These are phyloP conservation scores for Raphanus hybrid DNA, from an alignment of 441 rosid species.

Conservation along the genomic window DNA sequence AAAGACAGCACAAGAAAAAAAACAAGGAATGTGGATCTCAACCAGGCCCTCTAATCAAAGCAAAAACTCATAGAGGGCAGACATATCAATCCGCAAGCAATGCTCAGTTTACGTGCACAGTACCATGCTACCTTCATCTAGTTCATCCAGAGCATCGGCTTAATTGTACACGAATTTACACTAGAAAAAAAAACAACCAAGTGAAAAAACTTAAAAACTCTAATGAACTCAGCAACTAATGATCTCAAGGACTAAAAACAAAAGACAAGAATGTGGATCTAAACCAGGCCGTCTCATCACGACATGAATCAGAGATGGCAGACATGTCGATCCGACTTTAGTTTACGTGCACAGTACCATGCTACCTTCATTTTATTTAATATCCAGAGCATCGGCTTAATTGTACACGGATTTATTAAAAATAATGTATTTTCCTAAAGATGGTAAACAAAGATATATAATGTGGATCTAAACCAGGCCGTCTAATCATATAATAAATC, in stretches of 20 bases:
- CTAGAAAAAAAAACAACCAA: neutral
- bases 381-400: conserved; percentile 75
- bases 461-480: conserved; percentile 45
- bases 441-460: neutral
- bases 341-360: conserved; percentile 67
- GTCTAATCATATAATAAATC: neutral
- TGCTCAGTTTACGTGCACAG: conserved; percentile 54
- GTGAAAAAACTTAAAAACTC: neutral
- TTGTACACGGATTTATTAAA: conserved; percentile 44
- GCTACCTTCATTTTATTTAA: conserved; percentile 47
- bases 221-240: neutral
- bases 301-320: neutral
- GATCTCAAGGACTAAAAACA: neutral
- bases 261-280: conserved; percentile 40
- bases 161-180: conserved; percentile 49
- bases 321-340: conserved; percentile 50
- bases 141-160: conserved; percentile 60
- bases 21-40: conserved; percentile 40
- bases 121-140: conserved; percentile 64
- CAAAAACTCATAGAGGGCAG: conserved; percentile 50
- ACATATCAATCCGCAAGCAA: conserved; percentile 48
- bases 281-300: conserved; percentile 25
- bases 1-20: neutral
- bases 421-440: neutral
- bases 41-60: conserved; percentile 59